A percentile compares a stretch with the other conserved stretches of the same genome.
phyloP scores from a whole-genome alignment of 2,329 filamentous ascomycete species.

The Pochonia chlamydosporia region DNA sequence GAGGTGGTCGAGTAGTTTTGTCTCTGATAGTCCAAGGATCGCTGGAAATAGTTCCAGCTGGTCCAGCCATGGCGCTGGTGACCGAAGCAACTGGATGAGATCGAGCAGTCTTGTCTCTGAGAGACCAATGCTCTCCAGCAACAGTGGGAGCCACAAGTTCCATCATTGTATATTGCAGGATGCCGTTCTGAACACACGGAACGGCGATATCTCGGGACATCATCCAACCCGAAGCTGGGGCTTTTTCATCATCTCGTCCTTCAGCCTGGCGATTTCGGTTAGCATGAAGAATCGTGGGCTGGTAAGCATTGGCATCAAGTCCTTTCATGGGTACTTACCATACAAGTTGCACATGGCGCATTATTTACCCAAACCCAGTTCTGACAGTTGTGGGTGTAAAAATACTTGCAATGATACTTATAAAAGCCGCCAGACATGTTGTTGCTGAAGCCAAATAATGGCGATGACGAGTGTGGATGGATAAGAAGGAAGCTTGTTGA shows the following conservation, averaged over 20 bases:
- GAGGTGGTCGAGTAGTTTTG: constrained; percentile 5
- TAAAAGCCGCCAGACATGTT: constrained; percentile 37
- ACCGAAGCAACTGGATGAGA: constrained; percentile 7
- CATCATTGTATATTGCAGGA: constrained; percentile 42
- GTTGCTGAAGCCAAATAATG: not conserved
- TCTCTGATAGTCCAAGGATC: constrained; percentile 28
- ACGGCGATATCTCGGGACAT: constrained; percentile 37
- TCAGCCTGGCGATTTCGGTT: constrained; percentile 32
- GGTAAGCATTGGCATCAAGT: not conserved
- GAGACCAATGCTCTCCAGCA: constrained; percentile 30
- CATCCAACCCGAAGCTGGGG: constrained; percentile 19
- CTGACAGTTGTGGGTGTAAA: constrained; percentile 43
- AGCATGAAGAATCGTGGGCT: not conserved
- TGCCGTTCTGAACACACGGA: constrained; percentile 38
- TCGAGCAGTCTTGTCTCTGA: constrained; percentile 18
- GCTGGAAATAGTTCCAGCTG: constrained; percentile 12
- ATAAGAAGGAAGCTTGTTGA: too few relatives aligned
- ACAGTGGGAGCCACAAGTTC: constrained; percentile 35
- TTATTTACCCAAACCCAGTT: constrained; percentile 52
- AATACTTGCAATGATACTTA: constrained; percentile 52
- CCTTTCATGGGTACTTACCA: constrained; percentile 30
- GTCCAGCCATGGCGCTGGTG: constrained; percentile 4
- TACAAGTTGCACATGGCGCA: constrained; percentile 41
- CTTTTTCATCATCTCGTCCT: constrained; percentile 39
- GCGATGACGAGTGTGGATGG: not conserved